Evolutionary conservation across 1,284 basidiomycete genomes (phyloP).

Genomic region (Ganoderma boninense): DNA sequence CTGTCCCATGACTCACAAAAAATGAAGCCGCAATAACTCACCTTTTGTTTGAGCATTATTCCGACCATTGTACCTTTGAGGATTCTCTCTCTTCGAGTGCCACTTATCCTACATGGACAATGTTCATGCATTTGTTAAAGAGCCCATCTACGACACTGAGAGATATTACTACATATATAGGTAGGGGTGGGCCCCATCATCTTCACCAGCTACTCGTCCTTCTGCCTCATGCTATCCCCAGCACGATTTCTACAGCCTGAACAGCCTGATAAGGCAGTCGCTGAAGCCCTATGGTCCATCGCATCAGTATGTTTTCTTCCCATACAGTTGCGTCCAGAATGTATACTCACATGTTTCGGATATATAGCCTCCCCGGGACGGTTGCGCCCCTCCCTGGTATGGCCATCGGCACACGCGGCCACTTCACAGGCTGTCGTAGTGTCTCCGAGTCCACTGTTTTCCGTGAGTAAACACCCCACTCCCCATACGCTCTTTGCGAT

Average conservation of each 20-base stretch:
- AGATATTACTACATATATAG: neutral
- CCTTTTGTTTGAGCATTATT: neutral
- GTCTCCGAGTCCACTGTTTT: no score
- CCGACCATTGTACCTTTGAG: neutral
- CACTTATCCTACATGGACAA: neutral
- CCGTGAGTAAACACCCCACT: no score
- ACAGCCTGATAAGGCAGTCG: neutral
- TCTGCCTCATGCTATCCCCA: neutral
- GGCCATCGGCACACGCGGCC: neutral
- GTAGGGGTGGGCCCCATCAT: neutral
- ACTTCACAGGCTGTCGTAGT: neutral
- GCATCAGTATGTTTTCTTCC: neutral
- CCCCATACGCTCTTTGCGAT: no score
- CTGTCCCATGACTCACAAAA: neutral
- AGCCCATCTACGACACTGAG: neutral
- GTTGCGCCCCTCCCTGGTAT: neutral
- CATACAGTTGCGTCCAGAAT: neutral
- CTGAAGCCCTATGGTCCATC: conserved; percentile 1
- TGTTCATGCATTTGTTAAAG: neutral
- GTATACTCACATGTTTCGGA: neutral
- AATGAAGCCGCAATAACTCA: neutral
- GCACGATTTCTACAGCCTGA: neutral
- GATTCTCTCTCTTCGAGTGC: neutral
- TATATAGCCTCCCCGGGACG: neutral
- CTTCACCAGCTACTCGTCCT: neutral